Conservation (phyloP, 1,139 yeast genomes). For the Geotrichum histeridarum region DNA sequence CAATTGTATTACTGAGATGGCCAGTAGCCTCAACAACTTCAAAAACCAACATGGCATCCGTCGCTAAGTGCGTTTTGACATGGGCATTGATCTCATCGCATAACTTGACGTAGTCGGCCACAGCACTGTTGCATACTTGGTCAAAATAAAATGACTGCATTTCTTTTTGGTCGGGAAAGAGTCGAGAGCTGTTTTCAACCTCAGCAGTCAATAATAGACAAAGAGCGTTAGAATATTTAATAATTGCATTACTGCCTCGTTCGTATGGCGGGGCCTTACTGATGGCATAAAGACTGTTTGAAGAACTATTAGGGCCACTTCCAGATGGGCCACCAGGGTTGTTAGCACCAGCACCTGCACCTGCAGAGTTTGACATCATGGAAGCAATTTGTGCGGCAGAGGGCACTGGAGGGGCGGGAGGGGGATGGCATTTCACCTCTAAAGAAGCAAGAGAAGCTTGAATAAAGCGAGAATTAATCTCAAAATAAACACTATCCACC, state of each 20-base stretch:
- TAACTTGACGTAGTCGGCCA: constrained; percentile 38
- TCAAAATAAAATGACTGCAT: constrained; percentile 36
- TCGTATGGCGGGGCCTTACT: constrained; percentile 47
- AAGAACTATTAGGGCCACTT: constrained; percentile 3
- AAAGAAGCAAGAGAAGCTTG: constrained; percentile 42
- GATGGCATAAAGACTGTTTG: constrained; percentile 15
- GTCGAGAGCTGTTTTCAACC: constrained; percentile 23
- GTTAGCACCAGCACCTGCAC: constrained; percentile 7
- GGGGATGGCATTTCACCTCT: constrained; percentile 24
- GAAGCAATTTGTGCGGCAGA: constrained; percentile 11
- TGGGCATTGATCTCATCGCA: constrained; percentile 36
- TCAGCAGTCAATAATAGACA: constrained; percentile 40
- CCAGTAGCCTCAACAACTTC: constrained; percentile 30
- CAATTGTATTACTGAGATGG: constrained; percentile 22
- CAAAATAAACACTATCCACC: constrained; percentile 44
- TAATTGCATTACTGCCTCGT: constrained; percentile 58
- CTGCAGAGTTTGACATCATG: constrained; percentile 25
- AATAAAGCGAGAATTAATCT: constrained; percentile 46
- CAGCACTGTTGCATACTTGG: constrained; percentile 36
- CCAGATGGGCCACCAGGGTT: constrained; percentile 1
- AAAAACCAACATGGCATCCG: constrained; percentile 29
- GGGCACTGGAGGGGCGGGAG: constrained; percentile 16
- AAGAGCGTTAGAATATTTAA: constrained; percentile 51
- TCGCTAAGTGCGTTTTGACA: constrained; percentile 24
- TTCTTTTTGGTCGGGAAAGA: constrained; percentile 23